phyloP scores from a whole-genome alignment of 768 basidiomycete species.

The Antrodiella citrinella region DNA sequence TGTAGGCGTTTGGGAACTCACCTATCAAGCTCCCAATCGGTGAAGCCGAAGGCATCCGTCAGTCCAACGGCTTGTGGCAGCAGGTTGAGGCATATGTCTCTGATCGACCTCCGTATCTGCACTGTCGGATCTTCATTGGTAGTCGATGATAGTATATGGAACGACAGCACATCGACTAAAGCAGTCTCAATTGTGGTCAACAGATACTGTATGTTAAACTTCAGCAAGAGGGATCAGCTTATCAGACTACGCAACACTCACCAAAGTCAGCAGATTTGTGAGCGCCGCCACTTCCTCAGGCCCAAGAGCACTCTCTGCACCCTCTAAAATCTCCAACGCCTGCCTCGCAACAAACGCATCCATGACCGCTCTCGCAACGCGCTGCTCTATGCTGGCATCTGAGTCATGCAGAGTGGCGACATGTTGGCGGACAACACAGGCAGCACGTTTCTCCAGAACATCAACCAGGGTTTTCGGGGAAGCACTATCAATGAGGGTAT shows the following conservation, averaged over 20 bases:
- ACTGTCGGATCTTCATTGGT: constrained; percentile 35
- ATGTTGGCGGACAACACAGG: constrained; percentile 41
- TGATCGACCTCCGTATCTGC: constrained; percentile 41
- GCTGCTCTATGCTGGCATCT: constrained; percentile 50
- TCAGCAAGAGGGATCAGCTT: too few relatives aligned
- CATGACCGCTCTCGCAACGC: constrained; percentile 54
- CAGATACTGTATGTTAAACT: constrained; percentile 42
- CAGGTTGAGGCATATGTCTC: constrained; percentile 39
- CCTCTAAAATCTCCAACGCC: constrained; percentile 20
- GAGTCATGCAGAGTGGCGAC: constrained; percentile 26
- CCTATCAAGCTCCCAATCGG: constrained; percentile 72
- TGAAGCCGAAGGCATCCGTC: constrained; percentile 66
- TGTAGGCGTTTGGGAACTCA: constrained; percentile 16
- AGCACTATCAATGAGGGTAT: constrained; percentile 26
- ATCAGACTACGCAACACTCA: too few relatives aligned
- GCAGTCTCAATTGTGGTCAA: constrained; percentile 47
- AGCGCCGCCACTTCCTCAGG: constrained; percentile 16
- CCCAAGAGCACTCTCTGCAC: constrained; percentile 2
- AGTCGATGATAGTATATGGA: constrained; percentile 30
- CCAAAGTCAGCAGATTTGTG: constrained; percentile 35
- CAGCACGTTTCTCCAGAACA: constrained; percentile 61
- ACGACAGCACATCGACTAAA: constrained; percentile 52
- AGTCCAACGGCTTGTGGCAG: constrained; percentile 60
- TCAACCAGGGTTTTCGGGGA: constrained; percentile 29
- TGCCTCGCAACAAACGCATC: constrained; percentile 61